phyloP scores from a whole-genome alignment of 2,329 filamentous ascomycete species.

The Ascocoryne sarcoides region DNA sequence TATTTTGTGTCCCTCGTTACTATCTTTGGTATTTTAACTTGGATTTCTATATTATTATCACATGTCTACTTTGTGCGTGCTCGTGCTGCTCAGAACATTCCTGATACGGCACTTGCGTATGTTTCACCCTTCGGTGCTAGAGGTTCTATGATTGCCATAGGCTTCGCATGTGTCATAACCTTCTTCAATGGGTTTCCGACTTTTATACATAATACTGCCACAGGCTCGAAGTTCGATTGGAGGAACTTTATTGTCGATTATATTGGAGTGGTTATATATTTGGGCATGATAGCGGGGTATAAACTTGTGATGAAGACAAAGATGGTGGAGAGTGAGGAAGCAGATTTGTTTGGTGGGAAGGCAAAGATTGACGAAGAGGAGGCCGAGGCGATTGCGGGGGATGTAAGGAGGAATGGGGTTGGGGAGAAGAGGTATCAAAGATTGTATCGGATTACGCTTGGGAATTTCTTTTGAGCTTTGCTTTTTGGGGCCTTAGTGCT shows the following conservation, averaged over 20 bases:
- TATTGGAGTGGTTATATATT: constrained; percentile 53
- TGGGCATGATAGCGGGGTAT: constrained; percentile 49
- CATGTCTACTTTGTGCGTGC: constrained; percentile 61
- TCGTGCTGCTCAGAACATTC: constrained; percentile 51
- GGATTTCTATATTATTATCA: constrained; percentile 44
- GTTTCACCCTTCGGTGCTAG: constrained; percentile 63
- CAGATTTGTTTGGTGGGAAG: constrained; percentile 51
- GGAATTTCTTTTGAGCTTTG: constrained; percentile 19
- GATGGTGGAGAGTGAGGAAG: constrained; percentile 38
- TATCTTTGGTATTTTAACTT: constrained; percentile 27
- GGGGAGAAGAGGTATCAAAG: constrained; percentile 11
- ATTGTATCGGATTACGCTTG: constrained; percentile 18
- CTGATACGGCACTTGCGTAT: constrained; percentile 51
- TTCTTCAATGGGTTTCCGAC: constrained; percentile 77
- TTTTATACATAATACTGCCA: constrained; percentile 56
- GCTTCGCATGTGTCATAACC: constrained; percentile 64
- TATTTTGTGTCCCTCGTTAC: constrained; percentile 63
- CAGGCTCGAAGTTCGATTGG: constrained; percentile 52
- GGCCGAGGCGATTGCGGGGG: constrained; percentile 28
- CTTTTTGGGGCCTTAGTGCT: too few relatives aligned
- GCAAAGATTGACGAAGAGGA: constrained; percentile 53
- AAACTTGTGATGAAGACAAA: constrained; percentile 38
- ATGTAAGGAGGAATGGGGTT: constrained; percentile 12
- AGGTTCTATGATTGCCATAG: constrained; percentile 60
- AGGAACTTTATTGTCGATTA: constrained; percentile 59